These are phyloP conservation scores for Gossypium davidsonii DNA, from an alignment of 441 rosid species.

Conservation along the genomic window DNA sequence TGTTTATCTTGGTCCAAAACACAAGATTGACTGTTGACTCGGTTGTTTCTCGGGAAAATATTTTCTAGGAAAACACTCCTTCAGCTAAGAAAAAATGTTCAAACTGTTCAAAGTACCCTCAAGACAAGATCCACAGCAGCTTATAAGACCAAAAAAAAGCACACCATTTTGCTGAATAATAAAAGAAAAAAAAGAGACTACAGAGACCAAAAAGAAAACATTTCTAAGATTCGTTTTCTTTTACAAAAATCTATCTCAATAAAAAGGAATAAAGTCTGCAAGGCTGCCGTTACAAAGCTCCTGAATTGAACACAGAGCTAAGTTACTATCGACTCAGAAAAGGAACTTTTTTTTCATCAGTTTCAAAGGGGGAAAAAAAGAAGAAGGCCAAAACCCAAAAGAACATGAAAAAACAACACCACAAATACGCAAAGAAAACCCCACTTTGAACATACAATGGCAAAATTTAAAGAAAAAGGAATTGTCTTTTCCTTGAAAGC, in stretches of 20 bases:
- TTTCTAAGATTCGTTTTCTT: constrained; percentile 30
- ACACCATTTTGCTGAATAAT: not conserved
- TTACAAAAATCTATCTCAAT: not conserved
- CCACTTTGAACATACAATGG: not conserved
- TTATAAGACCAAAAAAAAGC: not conserved
- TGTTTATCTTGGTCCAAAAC: constrained; percentile 17
- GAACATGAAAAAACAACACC: not conserved
- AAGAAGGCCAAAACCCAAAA: constrained; percentile 25
- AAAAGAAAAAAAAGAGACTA: not conserved
- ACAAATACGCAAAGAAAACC: not conserved
- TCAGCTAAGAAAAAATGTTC: not conserved
- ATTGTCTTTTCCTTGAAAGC: not conserved
- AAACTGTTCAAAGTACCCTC: not conserved
- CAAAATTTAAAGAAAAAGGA: not conserved
- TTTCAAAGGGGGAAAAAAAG: constrained; percentile 7
- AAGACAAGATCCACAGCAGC: constrained; percentile 23
- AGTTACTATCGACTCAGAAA: not conserved
- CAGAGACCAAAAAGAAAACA: constrained; percentile 5
- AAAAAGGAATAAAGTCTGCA: not conserved
- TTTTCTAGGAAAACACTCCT: constrained; percentile 9
- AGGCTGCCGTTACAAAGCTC: constrained; percentile 28
- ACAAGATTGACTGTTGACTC: constrained; percentile 13
- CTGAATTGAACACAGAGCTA: constrained; percentile 21
- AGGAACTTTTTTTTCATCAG: constrained; percentile 3
- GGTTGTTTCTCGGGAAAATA: constrained; percentile 28